Evolutionary conservation across 495 filamentous ascomycete genomes (phyloP), one percentile per base, ranked within the genome.

Genomic region (Neurospora sp.): DNA sequence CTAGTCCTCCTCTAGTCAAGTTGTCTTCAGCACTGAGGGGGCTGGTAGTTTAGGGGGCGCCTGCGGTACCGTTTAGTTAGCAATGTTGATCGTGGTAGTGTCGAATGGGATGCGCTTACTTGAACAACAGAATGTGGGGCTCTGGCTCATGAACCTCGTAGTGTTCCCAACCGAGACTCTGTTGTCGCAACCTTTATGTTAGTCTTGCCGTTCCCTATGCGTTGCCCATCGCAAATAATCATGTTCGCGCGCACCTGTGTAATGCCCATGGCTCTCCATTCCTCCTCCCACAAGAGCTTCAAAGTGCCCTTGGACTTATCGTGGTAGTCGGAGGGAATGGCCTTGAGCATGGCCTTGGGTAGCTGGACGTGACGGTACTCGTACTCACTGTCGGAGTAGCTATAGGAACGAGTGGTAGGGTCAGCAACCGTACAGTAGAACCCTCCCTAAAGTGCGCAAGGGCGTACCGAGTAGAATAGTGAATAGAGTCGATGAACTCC

Each of bases 131-230:
- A 74, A 99, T 98, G 76, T 99, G 96, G 69, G 96, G 96, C 84
- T 99, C 96, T 42, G 96, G 96, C 82, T 97, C 96, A 80, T 99
- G 96, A 71, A 98, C 96, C 82, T 99, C 96, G 76, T 99, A 99
- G 82, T 99, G 96, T 79, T 98, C 94, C 96, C 96, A 99, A 37
- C 96, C 96, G 75, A 98, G 84, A 81, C 96, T 98, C 94, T 98
- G 70, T 5, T 72, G 3, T 35, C 53, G 53, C 53, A 66, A 66
- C 27, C 14, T 18, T 27, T 27, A 20, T 9, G 48, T 78, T 12
- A 79, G 75, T 59, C 14, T 38, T 11, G 1, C 9, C 5, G 53
- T 9, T 35, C 22, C 46, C 16, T 38, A 14, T 16, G 22, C 38
- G 18, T n/a, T 18, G 40, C 12, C 69, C 40, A 18, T 20, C 35